These are phyloP conservation scores for Gossypium bickii DNA, from an alignment of 345 rosid genomes.

Conservation along the genomic window DNA sequence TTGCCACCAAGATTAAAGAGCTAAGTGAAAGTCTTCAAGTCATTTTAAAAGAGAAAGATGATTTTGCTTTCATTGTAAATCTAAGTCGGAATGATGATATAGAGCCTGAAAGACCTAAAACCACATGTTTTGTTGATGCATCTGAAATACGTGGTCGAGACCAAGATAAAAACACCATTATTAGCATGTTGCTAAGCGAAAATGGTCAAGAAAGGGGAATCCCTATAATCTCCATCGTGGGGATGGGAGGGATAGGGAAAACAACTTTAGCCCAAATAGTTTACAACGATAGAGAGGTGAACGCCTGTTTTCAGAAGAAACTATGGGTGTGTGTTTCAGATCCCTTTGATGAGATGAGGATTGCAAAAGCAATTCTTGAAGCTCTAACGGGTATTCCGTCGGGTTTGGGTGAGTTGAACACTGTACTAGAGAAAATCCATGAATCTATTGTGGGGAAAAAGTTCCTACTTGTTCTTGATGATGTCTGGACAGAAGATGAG, in stretches of 20 bases:
- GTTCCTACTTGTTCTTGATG: slow-evolving; percentile 28
- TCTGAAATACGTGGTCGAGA: slow-evolving; percentile 9
- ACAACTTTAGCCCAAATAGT: slow-evolving; percentile 8
- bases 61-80: not conserved
- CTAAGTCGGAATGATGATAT: not conserved
- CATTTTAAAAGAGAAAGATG: slow-evolving; percentile 8
- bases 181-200: not conserved
- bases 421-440: not conserved
- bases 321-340: slow-evolving; percentile 20
- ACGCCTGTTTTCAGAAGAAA: not conserved
- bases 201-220: not conserved
- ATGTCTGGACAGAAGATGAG: slow-evolving; percentile 27
- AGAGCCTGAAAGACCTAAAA: not conserved
- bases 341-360: slow-evolving; percentile 17
- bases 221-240: not conserved
- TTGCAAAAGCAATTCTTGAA: slow-evolving; percentile 24
- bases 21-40: not conserved
- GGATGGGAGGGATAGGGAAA: slow-evolving; percentile 16
- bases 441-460: not conserved
- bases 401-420: not conserved
- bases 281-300: not conserved
- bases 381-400: slow-evolving; percentile 7
- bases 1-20: slow-evolving; percentile 5
- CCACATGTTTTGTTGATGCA: not conserved
- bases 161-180: not conserved